Conservation (phyloP, 2,329 filamentous ascomycete species). For the Graphiopsis chlorocephala region DNA sequence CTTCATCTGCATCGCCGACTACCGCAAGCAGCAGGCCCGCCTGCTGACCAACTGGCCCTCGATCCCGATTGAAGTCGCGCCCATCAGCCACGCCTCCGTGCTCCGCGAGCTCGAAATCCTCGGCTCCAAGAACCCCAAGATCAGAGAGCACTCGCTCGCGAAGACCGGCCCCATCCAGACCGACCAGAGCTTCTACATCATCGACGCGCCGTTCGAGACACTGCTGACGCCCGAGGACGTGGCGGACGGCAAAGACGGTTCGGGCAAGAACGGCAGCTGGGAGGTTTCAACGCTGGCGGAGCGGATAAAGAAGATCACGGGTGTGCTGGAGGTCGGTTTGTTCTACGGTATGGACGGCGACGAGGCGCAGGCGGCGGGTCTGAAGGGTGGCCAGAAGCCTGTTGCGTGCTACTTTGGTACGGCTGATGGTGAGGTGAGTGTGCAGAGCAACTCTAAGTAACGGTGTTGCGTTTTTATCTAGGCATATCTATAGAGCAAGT, state of each 20-base stretch:
- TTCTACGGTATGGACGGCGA: conserved; percentile 80
- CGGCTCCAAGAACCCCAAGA: conserved; percentile 66
- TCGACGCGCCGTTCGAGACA: conserved; percentile 81
- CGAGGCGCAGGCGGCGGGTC: conserved; percentile 58
- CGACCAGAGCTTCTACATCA: conserved; percentile 83
- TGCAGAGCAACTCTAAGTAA: conserved; percentile 21
- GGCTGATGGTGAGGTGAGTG: conserved; percentile 55
- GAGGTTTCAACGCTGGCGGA: conserved; percentile 72
- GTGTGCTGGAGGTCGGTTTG: conserved; percentile 87
- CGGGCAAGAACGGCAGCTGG: conserved; percentile 62
- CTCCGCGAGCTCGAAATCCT: conserved; percentile 68
- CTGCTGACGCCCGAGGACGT: conserved; percentile 65
- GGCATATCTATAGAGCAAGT: not conserved
- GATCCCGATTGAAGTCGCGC: conserved; percentile 92
- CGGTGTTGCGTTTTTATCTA: no score
- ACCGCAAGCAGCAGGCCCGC: conserved; percentile 78
- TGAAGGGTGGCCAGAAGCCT: conserved; percentile 78
- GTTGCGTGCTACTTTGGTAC: conserved; percentile 94
- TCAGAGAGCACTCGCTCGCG: conserved; percentile 69
- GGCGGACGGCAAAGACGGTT: conserved; percentile 37
- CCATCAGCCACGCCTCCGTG: conserved; percentile 75
- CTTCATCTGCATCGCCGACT: conserved; percentile 57
- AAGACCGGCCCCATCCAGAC: conserved; percentile 84
- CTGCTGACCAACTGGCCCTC: conserved; percentile 74
- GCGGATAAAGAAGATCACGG: conserved; percentile 75